Evolutionary conservation across 345 rosid genomes (phyloP).

Genomic region (Acer negundo): DNA sequence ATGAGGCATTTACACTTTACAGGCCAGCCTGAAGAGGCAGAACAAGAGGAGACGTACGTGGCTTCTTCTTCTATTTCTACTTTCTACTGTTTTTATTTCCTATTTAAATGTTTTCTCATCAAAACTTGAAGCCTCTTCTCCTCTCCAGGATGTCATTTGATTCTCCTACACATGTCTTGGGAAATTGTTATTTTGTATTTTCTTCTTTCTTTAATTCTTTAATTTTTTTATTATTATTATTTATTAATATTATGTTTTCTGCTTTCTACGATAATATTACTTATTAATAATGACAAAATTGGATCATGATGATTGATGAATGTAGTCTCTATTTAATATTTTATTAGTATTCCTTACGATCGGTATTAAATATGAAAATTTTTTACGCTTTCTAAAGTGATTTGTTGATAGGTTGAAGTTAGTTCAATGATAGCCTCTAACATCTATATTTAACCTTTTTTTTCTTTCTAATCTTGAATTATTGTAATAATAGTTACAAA

Average conservation of each 20-base stretch:
- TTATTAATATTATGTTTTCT: neutral
- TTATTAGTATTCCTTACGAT: too few relatives aligned
- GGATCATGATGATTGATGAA: too few relatives aligned
- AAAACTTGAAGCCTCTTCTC: neutral
- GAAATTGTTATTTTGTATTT: neutral
- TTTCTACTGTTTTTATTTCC: too few relatives aligned
- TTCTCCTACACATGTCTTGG: conserved; percentile 1
- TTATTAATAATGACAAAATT: too few relatives aligned
- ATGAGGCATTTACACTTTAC: conserved; percentile 17
- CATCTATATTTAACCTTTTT: too few relatives aligned
- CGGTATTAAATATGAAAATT: too few relatives aligned
- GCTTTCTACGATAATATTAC: too few relatives aligned
- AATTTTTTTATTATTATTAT: neutral
- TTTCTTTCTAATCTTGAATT: fast-evolving
- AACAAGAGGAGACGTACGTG: conserved; percentile 34
- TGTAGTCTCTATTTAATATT: too few relatives aligned
- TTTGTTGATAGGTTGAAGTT: too few relatives aligned
- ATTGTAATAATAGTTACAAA: too few relatives aligned
- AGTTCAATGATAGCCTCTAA: too few relatives aligned
- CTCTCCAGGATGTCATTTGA: conserved; percentile 7
- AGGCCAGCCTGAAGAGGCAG: conserved; percentile 18
- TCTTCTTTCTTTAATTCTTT: neutral
- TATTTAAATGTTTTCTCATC: neutral
- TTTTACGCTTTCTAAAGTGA: too few relatives aligned
- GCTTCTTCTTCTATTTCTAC: conserved; percentile 18